These are phyloP conservation scores for Diaporthe humulicola DNA, from an alignment of 2,329 filamentous ascomycete genomes.

Conservation along the genomic window DNA sequence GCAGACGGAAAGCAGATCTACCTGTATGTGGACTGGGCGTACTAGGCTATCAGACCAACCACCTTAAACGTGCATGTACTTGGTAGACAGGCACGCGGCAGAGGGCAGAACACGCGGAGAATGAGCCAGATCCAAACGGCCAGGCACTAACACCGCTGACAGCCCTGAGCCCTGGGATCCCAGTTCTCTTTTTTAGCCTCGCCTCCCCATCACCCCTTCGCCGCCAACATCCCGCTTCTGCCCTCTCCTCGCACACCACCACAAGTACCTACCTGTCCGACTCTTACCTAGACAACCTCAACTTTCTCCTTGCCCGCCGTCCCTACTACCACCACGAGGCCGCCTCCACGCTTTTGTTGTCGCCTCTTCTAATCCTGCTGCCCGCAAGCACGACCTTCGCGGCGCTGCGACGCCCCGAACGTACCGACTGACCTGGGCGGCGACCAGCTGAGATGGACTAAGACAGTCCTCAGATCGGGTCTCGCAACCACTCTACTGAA, in stretches of 20 bases:
- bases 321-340: neutral
- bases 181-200: conserved; percentile 28
- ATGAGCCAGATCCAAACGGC: conserved; percentile 21
- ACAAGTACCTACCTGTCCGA: neutral
- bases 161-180: conserved; percentile 26
- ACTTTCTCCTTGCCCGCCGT: conserved; percentile 5
- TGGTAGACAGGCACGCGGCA: conserved; percentile 27
- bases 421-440: conserved; percentile 12
- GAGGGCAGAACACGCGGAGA: neutral
- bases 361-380: neutral
- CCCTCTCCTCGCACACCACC: conserved; percentile 4
- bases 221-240: conserved; percentile 18
- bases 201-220: conserved; percentile 10
- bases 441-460: conserved; percentile 31
- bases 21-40: conserved; percentile 19
- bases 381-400: neutral
- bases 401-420: neutral
- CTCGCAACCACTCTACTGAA: neutral
- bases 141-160: conserved; percentile 26
- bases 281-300: neutral
- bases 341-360: neutral
- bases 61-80: neutral
- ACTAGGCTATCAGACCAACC: neutral
- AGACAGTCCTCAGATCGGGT: conserved; percentile 23
- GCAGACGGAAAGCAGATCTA: conserved; percentile 26